These are phyloP conservation scores for Vaccinium darrowii DNA, from an alignment of 148 eudicot genomes.

Conservation along the genomic window DNA sequence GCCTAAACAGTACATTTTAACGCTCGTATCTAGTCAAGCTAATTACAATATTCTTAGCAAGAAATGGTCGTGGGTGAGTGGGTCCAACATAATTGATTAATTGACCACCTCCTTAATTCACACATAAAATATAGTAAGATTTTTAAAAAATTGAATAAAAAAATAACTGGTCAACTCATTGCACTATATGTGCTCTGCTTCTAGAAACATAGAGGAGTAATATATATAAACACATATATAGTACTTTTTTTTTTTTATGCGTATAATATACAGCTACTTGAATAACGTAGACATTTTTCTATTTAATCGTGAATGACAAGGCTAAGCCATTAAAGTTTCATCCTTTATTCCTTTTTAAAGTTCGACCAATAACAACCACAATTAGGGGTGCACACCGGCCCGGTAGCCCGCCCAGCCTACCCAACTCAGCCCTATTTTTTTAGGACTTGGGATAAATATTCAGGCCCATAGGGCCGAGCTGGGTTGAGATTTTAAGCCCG, in stretches of 20 bases:
- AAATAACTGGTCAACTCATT: not conserved
- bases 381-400: too few species aligned
- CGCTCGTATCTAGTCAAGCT: too few species aligned
- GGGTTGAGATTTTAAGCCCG: too few species aligned
- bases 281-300: not conserved
- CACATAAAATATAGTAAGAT: not conserved
- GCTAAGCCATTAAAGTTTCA: not conserved
- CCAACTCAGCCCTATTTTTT: too few species aligned
- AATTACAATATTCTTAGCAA: not conserved
- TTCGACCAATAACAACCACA: not conserved
- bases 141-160: not conserved
- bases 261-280: not conserved
- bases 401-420: too few species aligned
- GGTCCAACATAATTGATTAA: constrained; percentile 2
- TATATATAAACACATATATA: too few species aligned
- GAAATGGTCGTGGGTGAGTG: not conserved
- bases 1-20: too few species aligned
- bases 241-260: too few species aligned
- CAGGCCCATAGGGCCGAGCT: too few species aligned
- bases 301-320: not conserved
- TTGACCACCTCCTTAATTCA: not conserved
- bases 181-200: not conserved
- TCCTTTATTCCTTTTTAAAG: not conserved
- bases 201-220: not conserved
- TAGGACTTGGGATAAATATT: too few species aligned